These are phyloP conservation scores for Colletotrichum euphorbiae DNA, from an alignment of 2,329 filamentous ascomycete genomes.

Conservation along the genomic window DNA sequence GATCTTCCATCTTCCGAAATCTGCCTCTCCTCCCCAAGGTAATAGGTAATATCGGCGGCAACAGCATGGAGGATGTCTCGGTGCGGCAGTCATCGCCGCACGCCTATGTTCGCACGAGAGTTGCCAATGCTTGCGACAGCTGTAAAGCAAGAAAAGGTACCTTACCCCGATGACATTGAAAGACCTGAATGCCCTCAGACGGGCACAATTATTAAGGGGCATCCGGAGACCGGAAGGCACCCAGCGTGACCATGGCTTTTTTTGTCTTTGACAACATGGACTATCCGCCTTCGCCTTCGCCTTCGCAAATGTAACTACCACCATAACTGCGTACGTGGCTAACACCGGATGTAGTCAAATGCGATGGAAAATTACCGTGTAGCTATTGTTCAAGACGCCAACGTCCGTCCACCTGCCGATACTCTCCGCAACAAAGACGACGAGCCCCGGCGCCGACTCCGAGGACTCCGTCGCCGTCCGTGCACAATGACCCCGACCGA, in stretches of 20 bases:
- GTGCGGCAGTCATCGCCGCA: constrained; percentile 30
- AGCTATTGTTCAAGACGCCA: constrained; percentile 60
- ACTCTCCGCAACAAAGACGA: constrained; percentile 58
- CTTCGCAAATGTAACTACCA: background rate
- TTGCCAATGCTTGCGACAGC: constrained; percentile 65
- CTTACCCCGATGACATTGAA: background rate
- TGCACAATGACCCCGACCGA: constrained; percentile 19
- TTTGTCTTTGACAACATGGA: background rate
- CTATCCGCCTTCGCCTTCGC: background rate
- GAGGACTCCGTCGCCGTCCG: constrained; percentile 35
- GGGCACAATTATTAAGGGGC: background rate
- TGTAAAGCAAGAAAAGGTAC: constrained; percentile 63
- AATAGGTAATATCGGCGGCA: constrained; percentile 21
- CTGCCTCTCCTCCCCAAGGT: constrained; percentile 3
- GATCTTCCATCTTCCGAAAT: constrained; percentile 35
- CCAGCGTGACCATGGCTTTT: too few species aligned
- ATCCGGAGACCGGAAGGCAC: too few species aligned
- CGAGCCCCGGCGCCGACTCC: constrained; percentile 44
- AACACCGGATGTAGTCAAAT: constrained; percentile 54
- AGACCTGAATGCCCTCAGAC: background rate
- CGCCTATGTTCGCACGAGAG: constrained; percentile 50
- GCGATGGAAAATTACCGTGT: constrained; percentile 65
- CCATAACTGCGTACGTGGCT: background rate
- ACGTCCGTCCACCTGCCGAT: constrained; percentile 58
- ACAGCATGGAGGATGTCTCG: constrained; percentile 38